These are phyloP conservation scores for Trametes elegans DNA, from an alignment of 768 basidiomycete species.

Conservation along the genomic window DNA sequence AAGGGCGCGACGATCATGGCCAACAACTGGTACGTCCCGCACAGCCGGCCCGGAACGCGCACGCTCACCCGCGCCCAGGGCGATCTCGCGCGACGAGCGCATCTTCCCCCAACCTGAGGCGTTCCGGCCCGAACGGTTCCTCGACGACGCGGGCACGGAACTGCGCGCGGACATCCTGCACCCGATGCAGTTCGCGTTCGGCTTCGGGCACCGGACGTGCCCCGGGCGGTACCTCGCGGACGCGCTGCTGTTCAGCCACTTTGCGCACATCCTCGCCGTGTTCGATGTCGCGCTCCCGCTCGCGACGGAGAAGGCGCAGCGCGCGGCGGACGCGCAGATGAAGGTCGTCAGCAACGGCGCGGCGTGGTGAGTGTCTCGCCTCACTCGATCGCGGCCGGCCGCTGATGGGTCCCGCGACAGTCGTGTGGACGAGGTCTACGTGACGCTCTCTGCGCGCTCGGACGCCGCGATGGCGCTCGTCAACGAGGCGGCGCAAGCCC, in stretches of 20 bases:
- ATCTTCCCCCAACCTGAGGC: constrained; percentile 30
- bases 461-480: background rate
- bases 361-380: constrained; percentile 3
- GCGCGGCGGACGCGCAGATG: constrained; percentile 13
- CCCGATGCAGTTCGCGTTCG: constrained; percentile 21
- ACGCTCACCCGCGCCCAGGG: constrained; percentile 18
- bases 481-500: background rate
- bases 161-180: constrained; percentile 16
- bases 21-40: constrained; percentile 29
- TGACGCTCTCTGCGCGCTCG: constrained; percentile 6
- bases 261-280: constrained; percentile 25
- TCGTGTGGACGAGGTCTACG: constrained; percentile 15
- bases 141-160: constrained; percentile 13
- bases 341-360: constrained; percentile 17
- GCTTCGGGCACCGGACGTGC: constrained; percentile 23
- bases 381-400: background rate
- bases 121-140: constrained; percentile 32
- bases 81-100: constrained; percentile 30
- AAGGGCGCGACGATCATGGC: constrained; percentile 29
- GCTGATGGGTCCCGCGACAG: background rate
- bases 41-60: background rate
- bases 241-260: constrained; percentile 24
- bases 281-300: constrained; percentile 23
- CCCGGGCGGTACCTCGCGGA: constrained; percentile 22
- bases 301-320: constrained; percentile 3